Evolutionary conservation across 164 flowering plant genomes (phyloP).

Genomic region (Protea cynaroides): DNA sequence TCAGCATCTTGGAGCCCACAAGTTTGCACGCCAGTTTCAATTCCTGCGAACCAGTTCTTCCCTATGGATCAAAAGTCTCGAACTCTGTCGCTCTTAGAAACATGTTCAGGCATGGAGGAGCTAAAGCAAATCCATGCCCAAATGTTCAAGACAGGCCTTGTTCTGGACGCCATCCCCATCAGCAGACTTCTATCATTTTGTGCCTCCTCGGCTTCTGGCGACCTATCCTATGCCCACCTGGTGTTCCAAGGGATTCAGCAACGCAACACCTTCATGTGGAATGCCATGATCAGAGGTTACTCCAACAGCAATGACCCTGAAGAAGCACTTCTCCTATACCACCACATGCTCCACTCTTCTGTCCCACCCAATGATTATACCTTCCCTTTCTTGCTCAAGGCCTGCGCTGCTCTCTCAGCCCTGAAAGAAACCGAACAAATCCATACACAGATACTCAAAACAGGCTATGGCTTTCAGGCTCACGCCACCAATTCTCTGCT

Average conservation of each 20-base stretch:
- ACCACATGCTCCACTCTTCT: slow-evolving; percentile 26
- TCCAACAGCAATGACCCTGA: slow-evolving; percentile 27
- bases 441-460: slow-evolving; percentile 36
- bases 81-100: slow-evolving; percentile 26
- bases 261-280: slow-evolving; percentile 47
- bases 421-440: slow-evolving; percentile 31
- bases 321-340: slow-evolving; percentile 29
- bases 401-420: slow-evolving; percentile 26
- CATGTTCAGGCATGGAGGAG: slow-evolving; percentile 40
- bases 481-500: slow-evolving; percentile 34
- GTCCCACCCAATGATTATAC: slow-evolving; percentile 35
- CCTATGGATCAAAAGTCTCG: slow-evolving; percentile 13
- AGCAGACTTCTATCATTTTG: slow-evolving; percentile 24
- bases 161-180: slow-evolving; percentile 13
- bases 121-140: slow-evolving; percentile 42
- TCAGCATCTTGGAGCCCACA: not conserved
- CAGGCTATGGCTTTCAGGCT: slow-evolving; percentile 29
- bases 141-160: slow-evolving; percentile 28
- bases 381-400: slow-evolving; percentile 50
- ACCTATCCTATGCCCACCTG: slow-evolving; percentile 27
- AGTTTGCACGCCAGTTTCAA: slow-evolving; percentile 9
- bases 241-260: slow-evolving; percentile 20
- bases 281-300: slow-evolving; percentile 34
- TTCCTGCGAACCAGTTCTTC: slow-evolving; percentile 23
- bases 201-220: slow-evolving; percentile 13